A percentile compares a stretch with the other conserved stretches of the same genome.
These are phyloP conservation scores for Malassezia restricta DNA, from an alignment of 1,284 basidiomycete genomes.

Conservation along the genomic window DNA sequence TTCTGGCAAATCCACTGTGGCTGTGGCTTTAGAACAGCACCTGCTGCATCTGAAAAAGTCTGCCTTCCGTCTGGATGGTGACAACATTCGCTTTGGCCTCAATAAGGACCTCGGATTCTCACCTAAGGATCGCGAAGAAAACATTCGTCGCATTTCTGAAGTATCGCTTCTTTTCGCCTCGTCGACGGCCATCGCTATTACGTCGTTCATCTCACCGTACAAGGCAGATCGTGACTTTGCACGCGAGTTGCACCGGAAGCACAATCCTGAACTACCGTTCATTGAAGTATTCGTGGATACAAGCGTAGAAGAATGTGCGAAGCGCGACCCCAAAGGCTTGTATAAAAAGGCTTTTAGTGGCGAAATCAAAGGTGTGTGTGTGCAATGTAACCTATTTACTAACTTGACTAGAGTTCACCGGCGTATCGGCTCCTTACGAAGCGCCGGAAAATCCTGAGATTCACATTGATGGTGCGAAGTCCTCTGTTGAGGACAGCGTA, in stretches of 20 bases:
- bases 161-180: slow-evolving; percentile 75
- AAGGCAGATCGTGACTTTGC: slow-evolving; percentile 72
- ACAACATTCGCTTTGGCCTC: slow-evolving; percentile 90
- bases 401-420: slow-evolving; percentile 71
- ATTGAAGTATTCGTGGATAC: slow-evolving; percentile 87
- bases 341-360: slow-evolving; percentile 95
- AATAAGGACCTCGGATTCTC: slow-evolving; percentile 98
- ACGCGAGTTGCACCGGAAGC: slow-evolving; percentile 60
- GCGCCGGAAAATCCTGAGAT: slow-evolving; percentile 74
- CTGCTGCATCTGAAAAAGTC: slow-evolving; percentile 75
- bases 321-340: slow-evolving; percentile 88
- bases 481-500: slow-evolving; percentile 67
- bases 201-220: slow-evolving; percentile 97
- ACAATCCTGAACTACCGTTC: slow-evolving; percentile 61
- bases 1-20: slow-evolving; percentile 73
- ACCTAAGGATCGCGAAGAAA: slow-evolving; percentile 86
- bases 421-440: slow-evolving; percentile 94
- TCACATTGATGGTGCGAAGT: slow-evolving; percentile 77
- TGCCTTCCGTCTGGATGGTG: slow-evolving; percentile 84
- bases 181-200: slow-evolving; percentile 70
- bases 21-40: slow-evolving; percentile 90
- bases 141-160: slow-evolving; percentile 94
- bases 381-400: not conserved
- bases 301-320: slow-evolving; percentile 73
- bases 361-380: slow-evolving; percentile 73